These are phyloP conservation scores for Leersia perrieri DNA, from an alignment of 176 grass and related monocot genomes.

Conservation along the genomic window DNA sequence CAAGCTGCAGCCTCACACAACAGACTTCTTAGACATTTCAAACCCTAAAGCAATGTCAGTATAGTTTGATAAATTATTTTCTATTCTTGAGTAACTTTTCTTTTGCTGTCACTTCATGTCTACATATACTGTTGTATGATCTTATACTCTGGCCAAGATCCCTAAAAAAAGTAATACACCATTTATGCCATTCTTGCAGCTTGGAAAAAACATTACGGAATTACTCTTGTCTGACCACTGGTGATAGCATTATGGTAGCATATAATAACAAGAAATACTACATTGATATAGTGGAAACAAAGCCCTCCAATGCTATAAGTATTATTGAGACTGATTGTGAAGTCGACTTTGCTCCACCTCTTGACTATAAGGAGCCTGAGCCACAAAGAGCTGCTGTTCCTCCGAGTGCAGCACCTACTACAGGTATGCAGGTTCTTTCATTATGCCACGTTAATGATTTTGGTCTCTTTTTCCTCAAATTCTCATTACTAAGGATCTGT, in stretches of 20 bases:
- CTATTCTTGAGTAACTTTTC: background rate
- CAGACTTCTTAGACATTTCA: conserved; percentile 92
- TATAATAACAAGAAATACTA: conserved; percentile 99
- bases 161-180: conserved; percentile 7
- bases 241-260: conserved; percentile 97
- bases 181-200: conserved; percentile 47
- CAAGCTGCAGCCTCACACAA: conserved; percentile 98
- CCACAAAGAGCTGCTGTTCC: conserved; percentile 50
- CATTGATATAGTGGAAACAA: conserved; percentile 98
- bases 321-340: conserved; percentile 99
- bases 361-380: conserved; percentile 90
- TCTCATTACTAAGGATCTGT: background rate
- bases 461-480: background rate
- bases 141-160: background rate
- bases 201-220: conserved; percentile 95
- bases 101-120: conserved; percentile 5
- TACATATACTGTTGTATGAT: background rate
- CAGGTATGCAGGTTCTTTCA: conserved; percentile 49
- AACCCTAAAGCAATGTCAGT: conserved; percentile 99
- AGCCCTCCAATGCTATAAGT: conserved; percentile 84
- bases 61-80: conserved; percentile 27
- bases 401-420: conserved; percentile 12
- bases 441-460: background rate
- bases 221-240: conserved; percentile 93
- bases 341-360: conserved; percentile 98